phyloP scores from a whole-genome alignment of 257 asterid genomes.

The Capsicum rhomboideum region DNA sequence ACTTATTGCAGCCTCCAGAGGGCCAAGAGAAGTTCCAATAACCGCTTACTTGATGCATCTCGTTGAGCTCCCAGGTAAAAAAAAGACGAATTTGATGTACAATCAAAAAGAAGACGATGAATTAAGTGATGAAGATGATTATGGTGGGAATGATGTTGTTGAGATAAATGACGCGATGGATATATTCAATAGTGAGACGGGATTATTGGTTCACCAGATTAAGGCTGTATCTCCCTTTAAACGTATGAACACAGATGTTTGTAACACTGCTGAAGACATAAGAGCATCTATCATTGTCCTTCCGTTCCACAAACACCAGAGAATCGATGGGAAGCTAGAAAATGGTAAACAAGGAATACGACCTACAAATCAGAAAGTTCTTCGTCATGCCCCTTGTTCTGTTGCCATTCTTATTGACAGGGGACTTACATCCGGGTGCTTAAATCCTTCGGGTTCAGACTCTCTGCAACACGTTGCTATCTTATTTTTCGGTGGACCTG shows the following conservation, averaged over 20 bases:
- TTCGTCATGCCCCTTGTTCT: conserved; percentile 70
- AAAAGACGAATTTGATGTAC: conserved; percentile 50
- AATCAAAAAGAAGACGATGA: conserved; percentile 86
- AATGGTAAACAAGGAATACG: conserved; percentile 83
- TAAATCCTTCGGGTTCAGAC: conserved; percentile 31
- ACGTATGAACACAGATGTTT: conserved; percentile 57
- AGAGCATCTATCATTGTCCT: conserved; percentile 71
- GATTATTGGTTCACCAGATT: conserved; percentile 55
- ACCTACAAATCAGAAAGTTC: conserved; percentile 75
- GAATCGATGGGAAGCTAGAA: conserved; percentile 92
- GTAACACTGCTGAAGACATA: conserved; percentile 57
- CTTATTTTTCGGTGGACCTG: conserved; percentile 90
- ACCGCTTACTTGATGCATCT: conserved; percentile 85
- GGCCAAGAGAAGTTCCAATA: conserved; percentile 46
- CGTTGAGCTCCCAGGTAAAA: conserved; percentile 82
- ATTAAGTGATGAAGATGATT: conserved; percentile 77
- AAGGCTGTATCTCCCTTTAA: conserved; percentile 70
- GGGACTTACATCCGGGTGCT: conserved; percentile 65
- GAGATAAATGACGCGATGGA: conserved; percentile 94
- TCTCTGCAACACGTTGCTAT: conserved; percentile 75
- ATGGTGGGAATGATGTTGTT: conserved; percentile 92
- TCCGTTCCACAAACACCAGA: conserved; percentile 94
- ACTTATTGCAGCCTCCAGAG: conserved; percentile 65
- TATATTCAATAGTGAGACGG: conserved; percentile 64
- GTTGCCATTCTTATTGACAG: conserved; percentile 88